Evolutionary conservation across 352 stramenopile genomes (phyloP), one percentile per base, ranked within the genome.

Genomic region (Plasmopara muralis): DNA sequence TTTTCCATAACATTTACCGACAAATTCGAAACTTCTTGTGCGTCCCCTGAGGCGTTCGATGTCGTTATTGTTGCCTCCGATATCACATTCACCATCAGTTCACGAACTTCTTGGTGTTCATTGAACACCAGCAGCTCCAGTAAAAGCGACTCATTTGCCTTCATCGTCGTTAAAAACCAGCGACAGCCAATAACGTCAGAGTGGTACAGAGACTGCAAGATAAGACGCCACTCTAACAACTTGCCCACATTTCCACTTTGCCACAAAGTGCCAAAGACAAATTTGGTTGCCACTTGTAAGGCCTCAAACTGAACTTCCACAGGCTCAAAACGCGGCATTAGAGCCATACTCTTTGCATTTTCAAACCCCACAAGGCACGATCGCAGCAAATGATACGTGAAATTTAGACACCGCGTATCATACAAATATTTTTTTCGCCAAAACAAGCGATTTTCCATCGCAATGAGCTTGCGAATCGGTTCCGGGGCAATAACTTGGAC

Each of bases 381-480:
- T 9, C 62, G 61, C n/a, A 92, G 47, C 6, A 95, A 53, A 42
- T 87, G 74, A 54, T 84, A 87, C 35, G 83, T 95, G 58, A 95
- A 95, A 18, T 74, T 70, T 12, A 89, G 63, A 41, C 77, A 93
- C 6, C 78, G 68, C 6, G 60, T 68, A 39, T 91, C 82, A 46
- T 83, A 88, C 39, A 95, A 48, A 49, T 95, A 93, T 56, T 74
- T 81, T 61, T 93, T 93, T 6, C 83, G 65, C 85, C 85, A 95
- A 45, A 90, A 95, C 35, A 89, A 66, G 18, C 70, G 73, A 52
- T 95, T 95, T 45, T 95, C 85, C 42, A 81, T 77, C 34, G 80
- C 65, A 39, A 95, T 93, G 14, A 83, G 66, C 38, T 82, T 62
- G 5, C 77, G 77, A 58, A 95, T 95, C 9, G 74, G 62, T 42